Conservation (phyloP, 441 rosid species). For the Omphalea diandra region DNA sequence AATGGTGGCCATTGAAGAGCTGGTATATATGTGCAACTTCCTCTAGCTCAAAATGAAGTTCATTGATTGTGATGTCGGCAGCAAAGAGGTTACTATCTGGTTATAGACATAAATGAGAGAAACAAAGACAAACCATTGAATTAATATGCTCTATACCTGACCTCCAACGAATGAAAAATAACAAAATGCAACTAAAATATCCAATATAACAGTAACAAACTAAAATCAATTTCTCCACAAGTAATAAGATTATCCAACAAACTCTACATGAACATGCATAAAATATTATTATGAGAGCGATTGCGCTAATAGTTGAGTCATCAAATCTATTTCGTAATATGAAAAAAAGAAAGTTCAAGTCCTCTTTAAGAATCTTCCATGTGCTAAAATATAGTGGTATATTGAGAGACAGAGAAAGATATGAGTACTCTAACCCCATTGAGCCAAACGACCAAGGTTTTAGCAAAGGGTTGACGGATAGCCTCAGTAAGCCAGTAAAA, state of each 20-base stretch:
- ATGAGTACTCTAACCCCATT: constrained; percentile 63
- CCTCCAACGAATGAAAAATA: not conserved
- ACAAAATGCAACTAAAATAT: not conserved
- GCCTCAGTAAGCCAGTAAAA: constrained; percentile 98
- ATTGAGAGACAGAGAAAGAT: not conserved
- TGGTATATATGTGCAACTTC: too few species aligned
- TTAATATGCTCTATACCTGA: not conserved
- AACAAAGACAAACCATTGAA: constrained; percentile 13
- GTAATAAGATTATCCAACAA: too few species aligned
- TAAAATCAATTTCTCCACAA: too few species aligned
- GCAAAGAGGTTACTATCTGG: constrained; percentile 18
- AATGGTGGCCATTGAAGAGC: too few species aligned
- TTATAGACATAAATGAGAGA: constrained; percentile 7
- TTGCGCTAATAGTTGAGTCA: too few species aligned
- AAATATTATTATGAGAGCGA: too few species aligned
- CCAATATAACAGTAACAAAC: constrained; percentile 41
- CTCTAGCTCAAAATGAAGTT: not conserved
- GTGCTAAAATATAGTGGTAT: not conserved
- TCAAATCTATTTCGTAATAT: too few species aligned
- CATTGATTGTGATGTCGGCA: constrained; percentile 34
- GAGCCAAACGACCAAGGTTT: constrained; percentile 91
- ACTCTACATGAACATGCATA: too few species aligned
- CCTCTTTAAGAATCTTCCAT: not conserved
- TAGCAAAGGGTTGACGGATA: constrained; percentile 42
- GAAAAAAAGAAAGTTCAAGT: too few species aligned